Percentiles rank a stretch among this genome's conserved stretches.
Evolutionary conservation across 176 grass and related monocot genomes (phyloP).

Genomic region (Cenchrus fungigraminus): DNA sequence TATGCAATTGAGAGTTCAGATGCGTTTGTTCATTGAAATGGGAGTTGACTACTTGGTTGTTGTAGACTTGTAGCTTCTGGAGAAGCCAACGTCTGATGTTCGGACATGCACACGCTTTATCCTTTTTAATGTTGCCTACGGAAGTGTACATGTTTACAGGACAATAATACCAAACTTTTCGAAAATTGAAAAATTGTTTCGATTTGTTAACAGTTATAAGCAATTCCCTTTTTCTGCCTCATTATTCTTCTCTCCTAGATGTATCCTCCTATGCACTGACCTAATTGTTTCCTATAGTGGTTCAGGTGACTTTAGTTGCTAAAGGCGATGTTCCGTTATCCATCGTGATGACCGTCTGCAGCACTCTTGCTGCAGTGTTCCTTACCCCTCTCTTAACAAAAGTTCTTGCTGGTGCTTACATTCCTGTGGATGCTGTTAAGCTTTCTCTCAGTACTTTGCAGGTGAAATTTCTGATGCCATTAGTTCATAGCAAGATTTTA

Average conservation of each 20-base stretch:
- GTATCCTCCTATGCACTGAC: background rate
- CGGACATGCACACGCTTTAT: background rate
- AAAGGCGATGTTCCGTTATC: slow-evolving; percentile 75
- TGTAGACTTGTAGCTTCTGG: background rate
- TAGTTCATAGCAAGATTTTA: background rate
- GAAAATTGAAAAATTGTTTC: background rate
- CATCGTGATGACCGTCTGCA: slow-evolving; percentile 82
- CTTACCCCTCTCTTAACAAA: slow-evolving; percentile 80
- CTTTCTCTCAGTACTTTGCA: slow-evolving; percentile 83
- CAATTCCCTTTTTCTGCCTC: background rate
- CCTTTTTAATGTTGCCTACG: too few relatives aligned
- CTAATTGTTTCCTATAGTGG: slow-evolving; percentile 41
- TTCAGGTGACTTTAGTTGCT: slow-evolving; percentile 90
- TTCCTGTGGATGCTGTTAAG: slow-evolving; percentile 64
- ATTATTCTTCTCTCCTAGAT: background rate
- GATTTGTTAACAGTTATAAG: background rate
- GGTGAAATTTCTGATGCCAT: slow-evolving; percentile 48
- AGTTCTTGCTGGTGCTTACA: slow-evolving; percentile 76
- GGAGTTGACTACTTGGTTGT: background rate
- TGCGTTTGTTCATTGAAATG: background rate
- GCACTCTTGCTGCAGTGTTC: slow-evolving; percentile 69
- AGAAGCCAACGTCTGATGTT: background rate
- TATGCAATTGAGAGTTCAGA: background rate
- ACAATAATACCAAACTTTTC: background rate
- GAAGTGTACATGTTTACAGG: background rate